Evolutionary conservation across 202 grass and related monocot species (phyloP).

Genomic region (Panicum hallii): DNA sequence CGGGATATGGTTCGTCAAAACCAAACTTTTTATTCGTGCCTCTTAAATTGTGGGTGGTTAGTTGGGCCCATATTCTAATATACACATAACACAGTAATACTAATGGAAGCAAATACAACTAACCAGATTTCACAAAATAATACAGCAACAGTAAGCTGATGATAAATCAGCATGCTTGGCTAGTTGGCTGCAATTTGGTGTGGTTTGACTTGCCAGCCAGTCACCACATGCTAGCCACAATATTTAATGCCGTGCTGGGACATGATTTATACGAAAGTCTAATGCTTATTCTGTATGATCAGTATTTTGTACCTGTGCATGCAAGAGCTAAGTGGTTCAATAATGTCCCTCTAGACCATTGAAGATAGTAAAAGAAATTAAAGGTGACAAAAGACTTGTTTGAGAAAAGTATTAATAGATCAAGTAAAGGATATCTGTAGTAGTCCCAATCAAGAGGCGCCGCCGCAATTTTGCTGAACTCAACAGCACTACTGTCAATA

Average conservation of each 20-base stretch:
- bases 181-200: not conserved
- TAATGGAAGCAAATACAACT: not conserved
- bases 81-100: not conserved
- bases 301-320: constrained; percentile 2
- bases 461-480: constrained; percentile 91
- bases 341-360: constrained; percentile 24
- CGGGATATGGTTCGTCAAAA: not conserved
- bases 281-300: not conserved
- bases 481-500: constrained; percentile 81
- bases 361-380: constrained; percentile 17
- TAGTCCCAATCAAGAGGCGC: constrained; percentile 88
- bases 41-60: not conserved
- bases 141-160: not conserved
- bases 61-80: not conserved
- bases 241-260: not conserved
- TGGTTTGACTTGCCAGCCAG: not conserved
- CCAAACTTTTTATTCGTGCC: not conserved
- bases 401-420: constrained; percentile 8
- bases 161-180: not conserved
- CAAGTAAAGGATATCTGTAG: constrained; percentile 88
- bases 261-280: not conserved
- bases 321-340: constrained; percentile 33
- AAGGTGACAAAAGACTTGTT: not conserved
- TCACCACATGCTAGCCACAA: constrained; percentile 11
- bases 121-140: not conserved